Evolutionary conservation across 148 eudicot species (phyloP).

Genomic region (Amaranthus hypochondriacus): DNA sequence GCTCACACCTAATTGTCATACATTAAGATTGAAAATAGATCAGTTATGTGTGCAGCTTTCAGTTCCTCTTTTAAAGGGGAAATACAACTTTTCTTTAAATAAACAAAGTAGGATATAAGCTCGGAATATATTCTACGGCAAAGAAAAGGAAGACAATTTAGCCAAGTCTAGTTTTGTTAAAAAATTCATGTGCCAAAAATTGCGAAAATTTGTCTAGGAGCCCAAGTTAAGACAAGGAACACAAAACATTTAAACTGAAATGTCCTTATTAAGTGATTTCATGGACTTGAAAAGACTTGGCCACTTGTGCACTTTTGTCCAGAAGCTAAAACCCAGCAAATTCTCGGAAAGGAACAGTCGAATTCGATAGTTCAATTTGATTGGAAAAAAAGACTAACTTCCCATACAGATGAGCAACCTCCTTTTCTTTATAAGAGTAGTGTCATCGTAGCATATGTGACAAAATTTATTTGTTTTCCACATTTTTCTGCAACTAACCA

Average conservation of each 20-base stretch:
- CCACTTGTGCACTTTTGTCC: neutral
- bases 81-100: neutral
- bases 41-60: neutral
- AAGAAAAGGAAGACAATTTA: neutral
- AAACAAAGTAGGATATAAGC: neutral
- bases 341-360: neutral
- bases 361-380: neutral
- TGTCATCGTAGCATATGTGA: no score
- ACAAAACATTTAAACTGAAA: neutral
- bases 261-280: neutral
- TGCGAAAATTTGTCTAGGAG: neutral
- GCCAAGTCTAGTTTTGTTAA: neutral
- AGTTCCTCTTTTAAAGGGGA: neutral
- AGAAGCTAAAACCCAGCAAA: neutral
- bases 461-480: no score
- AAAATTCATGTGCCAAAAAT: neutral
- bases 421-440: no score
- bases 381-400: neutral
- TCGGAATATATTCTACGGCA: neutral
- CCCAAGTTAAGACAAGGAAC: neutral
- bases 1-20: conserved; percentile 47
- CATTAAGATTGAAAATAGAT: conserved; percentile 9
- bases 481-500: no score
- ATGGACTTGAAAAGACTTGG: neutral
- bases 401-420: no score